Percentiles rank a stretch among this genome's conserved stretches.
Conservation (phyloP, 2,329 filamentous ascomycete genomes). For the Diaporthe australafricana region DNA sequence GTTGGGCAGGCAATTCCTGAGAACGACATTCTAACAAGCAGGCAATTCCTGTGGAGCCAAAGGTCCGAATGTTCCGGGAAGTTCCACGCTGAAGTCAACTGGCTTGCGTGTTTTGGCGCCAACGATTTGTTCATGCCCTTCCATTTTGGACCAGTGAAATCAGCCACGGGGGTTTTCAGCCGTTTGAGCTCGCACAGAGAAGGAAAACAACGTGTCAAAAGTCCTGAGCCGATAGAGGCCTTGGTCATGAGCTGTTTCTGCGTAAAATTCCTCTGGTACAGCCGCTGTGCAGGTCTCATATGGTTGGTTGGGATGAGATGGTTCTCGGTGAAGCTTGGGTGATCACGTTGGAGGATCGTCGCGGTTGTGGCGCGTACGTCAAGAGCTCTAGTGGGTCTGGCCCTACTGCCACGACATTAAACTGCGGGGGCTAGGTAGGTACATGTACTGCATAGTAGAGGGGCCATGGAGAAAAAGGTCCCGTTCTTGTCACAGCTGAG, state of each 20-base stretch:
- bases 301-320: not conserved
- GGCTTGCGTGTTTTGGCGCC: not conserved
- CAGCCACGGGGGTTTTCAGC: not conserved
- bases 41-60: not conserved
- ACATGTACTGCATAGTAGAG: not conserved
- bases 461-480: not conserved
- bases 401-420: constrained; percentile 23
- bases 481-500: not conserved
- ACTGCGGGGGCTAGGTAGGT: constrained; percentile 14
- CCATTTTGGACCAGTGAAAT: not conserved
- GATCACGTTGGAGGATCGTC: constrained; percentile 28
- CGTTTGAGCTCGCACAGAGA: not conserved
- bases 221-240: not conserved
- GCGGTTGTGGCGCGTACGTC: constrained; percentile 23
- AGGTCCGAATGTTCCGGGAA: constrained; percentile 1
- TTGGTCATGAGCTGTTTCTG: not conserved
- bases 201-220: not conserved
- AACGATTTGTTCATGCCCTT: not conserved
- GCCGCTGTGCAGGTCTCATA: not conserved
- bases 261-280: not conserved
- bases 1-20: not conserved
- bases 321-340: constrained; percentile 1
- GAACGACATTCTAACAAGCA: not conserved
- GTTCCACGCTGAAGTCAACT: not conserved
- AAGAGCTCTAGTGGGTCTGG: constrained; percentile 17